These are phyloP conservation scores for Cutaneotrichosporon dermatis DNA, from an alignment of 1,284 basidiomycete genomes.

Conservation along the genomic window DNA sequence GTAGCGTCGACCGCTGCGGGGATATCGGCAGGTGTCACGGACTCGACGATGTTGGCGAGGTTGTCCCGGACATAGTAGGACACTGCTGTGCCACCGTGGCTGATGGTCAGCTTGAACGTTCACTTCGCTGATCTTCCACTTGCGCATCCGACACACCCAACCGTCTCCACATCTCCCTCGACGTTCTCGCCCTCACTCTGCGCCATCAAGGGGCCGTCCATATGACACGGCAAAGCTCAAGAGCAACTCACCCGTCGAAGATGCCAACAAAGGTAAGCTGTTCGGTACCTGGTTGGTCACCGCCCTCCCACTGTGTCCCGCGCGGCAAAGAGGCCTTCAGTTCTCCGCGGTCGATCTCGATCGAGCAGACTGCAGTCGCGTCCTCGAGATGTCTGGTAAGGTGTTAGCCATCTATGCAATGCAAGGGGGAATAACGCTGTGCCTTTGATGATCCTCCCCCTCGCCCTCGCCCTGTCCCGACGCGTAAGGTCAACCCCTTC, in stretches of 20 bases:
- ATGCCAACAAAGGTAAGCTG: conserved; percentile 78
- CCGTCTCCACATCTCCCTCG: too few relatives aligned
- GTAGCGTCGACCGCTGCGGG: conserved; percentile 72
- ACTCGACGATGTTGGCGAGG: conserved; percentile 73
- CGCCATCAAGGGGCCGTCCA: background rate
- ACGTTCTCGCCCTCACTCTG: background rate
- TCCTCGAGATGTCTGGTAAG: conserved; percentile 69
- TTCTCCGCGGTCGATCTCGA: conserved; percentile 69
- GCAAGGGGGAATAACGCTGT: too few relatives aligned
- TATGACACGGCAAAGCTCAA: too few relatives aligned
- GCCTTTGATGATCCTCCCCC: too few relatives aligned
- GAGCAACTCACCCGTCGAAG: conserved; percentile 70
- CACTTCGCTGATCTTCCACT: too few relatives aligned
- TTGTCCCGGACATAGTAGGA: conserved; percentile 72
- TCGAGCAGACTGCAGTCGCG: conserved; percentile 66
- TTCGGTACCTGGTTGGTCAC: conserved; percentile 55
- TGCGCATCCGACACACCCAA: too few relatives aligned
- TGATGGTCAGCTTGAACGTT: conserved; percentile 32
- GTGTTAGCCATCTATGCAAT: too few relatives aligned
- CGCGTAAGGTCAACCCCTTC: too few relatives aligned
- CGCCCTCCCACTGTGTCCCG: conserved; percentile 63
- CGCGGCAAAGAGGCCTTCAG: conserved; percentile 62
- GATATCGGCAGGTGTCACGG: conserved; percentile 61
- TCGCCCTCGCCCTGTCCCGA: too few relatives aligned
- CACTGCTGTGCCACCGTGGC: conserved; percentile 73